phyloP scores from a whole-genome alignment of 2,329 filamentous ascomycete genomes.

The Trichoderma sp. region DNA sequence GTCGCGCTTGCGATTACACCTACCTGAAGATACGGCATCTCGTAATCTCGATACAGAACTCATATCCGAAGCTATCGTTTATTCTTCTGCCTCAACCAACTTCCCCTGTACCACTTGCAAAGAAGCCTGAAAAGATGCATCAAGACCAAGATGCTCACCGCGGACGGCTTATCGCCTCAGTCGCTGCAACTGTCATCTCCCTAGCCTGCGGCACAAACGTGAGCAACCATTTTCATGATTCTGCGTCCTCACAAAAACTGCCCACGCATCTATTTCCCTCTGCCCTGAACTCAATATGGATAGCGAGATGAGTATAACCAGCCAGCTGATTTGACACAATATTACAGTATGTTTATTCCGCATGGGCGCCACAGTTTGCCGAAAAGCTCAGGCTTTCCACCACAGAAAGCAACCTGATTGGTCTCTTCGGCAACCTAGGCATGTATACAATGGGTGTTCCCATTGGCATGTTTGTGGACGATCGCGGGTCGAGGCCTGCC shows the following conservation, averaged over 20 bases:
- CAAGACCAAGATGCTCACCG: slow-evolving; percentile 21
- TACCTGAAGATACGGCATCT: background rate
- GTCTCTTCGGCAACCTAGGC: slow-evolving; percentile 80
- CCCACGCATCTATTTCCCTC: background rate
- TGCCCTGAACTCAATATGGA: background rate
- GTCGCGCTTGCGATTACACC: background rate
- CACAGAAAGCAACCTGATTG: slow-evolving; percentile 92
- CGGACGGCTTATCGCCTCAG: slow-evolving; percentile 72
- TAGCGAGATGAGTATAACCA: background rate
- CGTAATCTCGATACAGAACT: background rate
- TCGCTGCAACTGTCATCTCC: slow-evolving; percentile 81
- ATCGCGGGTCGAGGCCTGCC: slow-evolving; percentile 75
- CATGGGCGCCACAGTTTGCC: slow-evolving; percentile 95
- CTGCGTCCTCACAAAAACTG: background rate
- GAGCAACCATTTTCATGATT: slow-evolving; percentile 35
- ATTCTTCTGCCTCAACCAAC: background rate
- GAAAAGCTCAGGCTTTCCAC: slow-evolving; percentile 82
- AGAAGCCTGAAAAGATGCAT: slow-evolving; percentile 10
- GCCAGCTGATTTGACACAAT: slow-evolving; percentile 8
- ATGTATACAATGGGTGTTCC: slow-evolving; percentile 94
- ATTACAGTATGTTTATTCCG: slow-evolving; percentile 89
- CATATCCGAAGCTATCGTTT: background rate
- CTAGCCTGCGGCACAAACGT: slow-evolving; percentile 94
- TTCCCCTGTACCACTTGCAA: background rate
- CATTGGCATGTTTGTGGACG: slow-evolving; percentile 83